These are phyloP conservation scores for Isoetes taiwanensis DNA, from an alignment of 75 land plant species.

Conservation along the genomic window DNA sequence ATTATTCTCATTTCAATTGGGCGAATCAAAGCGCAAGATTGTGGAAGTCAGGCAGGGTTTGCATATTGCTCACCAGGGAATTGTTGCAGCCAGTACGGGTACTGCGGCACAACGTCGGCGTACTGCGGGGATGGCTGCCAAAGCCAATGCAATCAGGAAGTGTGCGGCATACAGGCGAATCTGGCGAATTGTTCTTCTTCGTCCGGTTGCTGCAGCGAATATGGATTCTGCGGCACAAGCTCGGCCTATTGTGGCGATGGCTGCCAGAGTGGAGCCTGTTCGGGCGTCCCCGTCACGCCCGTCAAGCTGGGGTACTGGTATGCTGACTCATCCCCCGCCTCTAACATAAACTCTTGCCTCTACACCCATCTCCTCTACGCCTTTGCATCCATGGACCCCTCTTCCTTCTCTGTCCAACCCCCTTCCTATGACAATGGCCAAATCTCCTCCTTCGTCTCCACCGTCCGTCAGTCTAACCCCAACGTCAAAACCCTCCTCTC, in stretches of 20 bases:
- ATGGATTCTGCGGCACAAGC: neutral
- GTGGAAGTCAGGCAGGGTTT: neutral
- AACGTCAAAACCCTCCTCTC: conserved; percentile 1
- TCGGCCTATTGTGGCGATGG: neutral
- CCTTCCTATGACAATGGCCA: neutral
- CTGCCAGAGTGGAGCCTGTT: conserved; percentile 1
- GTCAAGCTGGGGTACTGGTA: neutral
- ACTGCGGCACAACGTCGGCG: conserved; percentile 5
- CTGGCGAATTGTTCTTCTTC: neutral
- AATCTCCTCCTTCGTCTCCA: conserved; percentile 7
- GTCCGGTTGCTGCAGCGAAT: neutral
- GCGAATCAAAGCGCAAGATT: too few relatives aligned
- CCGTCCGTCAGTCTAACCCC: neutral
- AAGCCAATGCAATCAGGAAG: neutral
- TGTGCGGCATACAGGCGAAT: conserved; percentile 1
- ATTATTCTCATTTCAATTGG: too few relatives aligned
- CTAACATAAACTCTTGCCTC: conserved; percentile 1
- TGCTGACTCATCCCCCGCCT: neutral
- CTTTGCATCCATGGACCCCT: neutral
- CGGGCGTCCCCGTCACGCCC: neutral
- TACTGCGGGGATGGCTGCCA: conserved; percentile 4
- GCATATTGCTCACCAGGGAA: neutral
- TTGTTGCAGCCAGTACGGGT: conserved; percentile 3
- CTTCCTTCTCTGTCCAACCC: neutral
- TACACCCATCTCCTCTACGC: conserved; percentile 3